Base-by-base conservation (phyloP, 2,329 filamentous ascomycete species). In the Sclerotinia borealis region DNA sequence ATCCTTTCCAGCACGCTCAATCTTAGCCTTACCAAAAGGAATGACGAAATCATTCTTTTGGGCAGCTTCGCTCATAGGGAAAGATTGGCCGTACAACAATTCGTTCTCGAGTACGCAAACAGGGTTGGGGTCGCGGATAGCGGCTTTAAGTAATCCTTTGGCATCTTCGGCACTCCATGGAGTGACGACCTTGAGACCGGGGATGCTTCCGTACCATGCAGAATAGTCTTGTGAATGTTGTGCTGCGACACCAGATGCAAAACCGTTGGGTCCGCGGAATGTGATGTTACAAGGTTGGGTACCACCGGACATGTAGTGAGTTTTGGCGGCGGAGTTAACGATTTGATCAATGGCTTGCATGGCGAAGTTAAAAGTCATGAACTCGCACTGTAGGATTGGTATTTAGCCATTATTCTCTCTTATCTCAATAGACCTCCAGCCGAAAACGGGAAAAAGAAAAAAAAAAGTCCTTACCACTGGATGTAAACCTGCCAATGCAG, bases 311-410 rank as follows among this genome's bases (percentile, higher is more conserved):
- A 99, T 99, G 85, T 99, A 99, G 76, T 99, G 93, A 64, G 95
- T 99, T 85, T 99, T 99, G 76, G 92, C 95, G 72, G 85, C 95
- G 56, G 93, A 98, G 87, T 99, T 99, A 86, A 99, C 93, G 77
- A 99, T 91, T 79, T 99, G 95, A 78, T 99, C 95, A 79, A 99
- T 99, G 77, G 95, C 92, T 83, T 99, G 95, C 95, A 99, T 99
- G 79, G 95, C 93, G 77, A 98, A 98, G 86, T 99, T 99, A 87
- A 96, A 98, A 75, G 95, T 99, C 95, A 99, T 99, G 85, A 99
- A 99, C 83, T 99, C 95, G 85, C 90, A 95, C 91, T 95, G 70
- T 47, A 36, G 62, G 59, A 54, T 63, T 45, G 9, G 3, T 5
- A n/a, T 25, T 61, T 48, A 62, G 63, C 47, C 17, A 48, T 27